phyloP scores from a whole-genome alignment of 495 filamentous ascomycete genomes.

The Viridothelium virens region DNA sequence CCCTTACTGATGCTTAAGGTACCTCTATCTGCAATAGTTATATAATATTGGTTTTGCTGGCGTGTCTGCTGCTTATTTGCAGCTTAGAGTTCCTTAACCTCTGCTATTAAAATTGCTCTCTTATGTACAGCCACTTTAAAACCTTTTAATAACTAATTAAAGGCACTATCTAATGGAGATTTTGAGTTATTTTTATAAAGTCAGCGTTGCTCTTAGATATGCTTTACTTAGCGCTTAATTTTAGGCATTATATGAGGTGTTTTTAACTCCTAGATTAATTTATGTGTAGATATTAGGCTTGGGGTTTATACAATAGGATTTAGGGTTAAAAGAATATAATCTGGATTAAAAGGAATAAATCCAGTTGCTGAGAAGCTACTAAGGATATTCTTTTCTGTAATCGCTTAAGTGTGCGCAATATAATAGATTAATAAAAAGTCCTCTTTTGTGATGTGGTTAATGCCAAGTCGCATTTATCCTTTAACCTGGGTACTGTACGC shows the following conservation, averaged over 20 bases:
- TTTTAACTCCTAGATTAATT: slow-evolving; percentile 1
- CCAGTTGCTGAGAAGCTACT: slow-evolving; percentile 4
- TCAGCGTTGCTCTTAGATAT: neutral
- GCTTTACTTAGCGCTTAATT: neutral
- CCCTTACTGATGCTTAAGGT: neutral
- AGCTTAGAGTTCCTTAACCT: neutral
- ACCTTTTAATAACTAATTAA: slow-evolving; percentile 10
- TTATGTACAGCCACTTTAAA: neutral
- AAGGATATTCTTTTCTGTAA: slow-evolving; percentile 3
- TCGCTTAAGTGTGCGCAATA: neutral
- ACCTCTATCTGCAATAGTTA: neutral
- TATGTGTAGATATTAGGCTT: neutral
- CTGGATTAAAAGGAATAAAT: slow-evolving; percentile 7
- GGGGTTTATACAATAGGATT: neutral
- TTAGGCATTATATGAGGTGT: neutral
- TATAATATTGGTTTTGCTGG: neutral
- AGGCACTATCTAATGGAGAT: neutral
- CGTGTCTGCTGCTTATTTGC: neutral
- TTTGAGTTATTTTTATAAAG: neutral
- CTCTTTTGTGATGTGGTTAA: slow-evolving; percentile 11
- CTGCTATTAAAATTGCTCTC: neutral
- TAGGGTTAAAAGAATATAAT: slow-evolving; percentile 4
- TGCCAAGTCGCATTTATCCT: neutral
- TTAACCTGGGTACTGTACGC: neutral
- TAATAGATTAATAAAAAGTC: slow-evolving; percentile 11